Percentiles rank a stretch among this genome's conserved stretches.
These are phyloP conservation scores for Penicillium sp. DNA, from an alignment of 2,329 filamentous ascomycete species.

Conservation along the genomic window DNA sequence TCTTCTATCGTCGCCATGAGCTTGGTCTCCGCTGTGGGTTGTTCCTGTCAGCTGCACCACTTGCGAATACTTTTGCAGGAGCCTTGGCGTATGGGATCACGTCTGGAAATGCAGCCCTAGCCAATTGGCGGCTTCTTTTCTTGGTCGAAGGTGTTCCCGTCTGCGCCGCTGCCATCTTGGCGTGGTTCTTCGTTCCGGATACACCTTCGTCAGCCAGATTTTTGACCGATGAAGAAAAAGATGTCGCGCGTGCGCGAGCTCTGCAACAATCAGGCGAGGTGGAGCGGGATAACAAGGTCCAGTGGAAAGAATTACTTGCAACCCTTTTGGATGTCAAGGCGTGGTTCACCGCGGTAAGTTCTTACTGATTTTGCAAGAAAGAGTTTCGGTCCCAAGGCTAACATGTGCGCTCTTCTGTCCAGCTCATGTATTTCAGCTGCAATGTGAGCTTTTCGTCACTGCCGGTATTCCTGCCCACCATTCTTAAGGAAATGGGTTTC, in stretches of 20 bases:
- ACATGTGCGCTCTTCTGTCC: background rate
- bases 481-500: conserved; percentile 63
- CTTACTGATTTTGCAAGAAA: background rate
- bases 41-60: conserved; percentile 53
- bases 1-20: conserved; percentile 55
- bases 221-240: conserved; percentile 53
- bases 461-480: conserved; percentile 59
- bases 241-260: conserved; percentile 50
- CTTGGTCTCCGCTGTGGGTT: conserved; percentile 52
- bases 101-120: conserved; percentile 50
- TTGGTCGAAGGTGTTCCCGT: conserved; percentile 61
- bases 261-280: conserved; percentile 50
- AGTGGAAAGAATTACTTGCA: conserved; percentile 44
- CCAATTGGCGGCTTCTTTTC: conserved; percentile 61
- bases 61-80: conserved; percentile 75
- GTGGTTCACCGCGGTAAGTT: conserved; percentile 43
- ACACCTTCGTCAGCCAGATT: conserved; percentile 49
- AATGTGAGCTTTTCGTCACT: conserved; percentile 62
- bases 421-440: conserved; percentile 54
- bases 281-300: conserved; percentile 36
- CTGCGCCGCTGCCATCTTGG: conserved; percentile 48
- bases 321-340: conserved; percentile 43
- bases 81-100: conserved; percentile 62
- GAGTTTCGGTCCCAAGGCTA: background rate
- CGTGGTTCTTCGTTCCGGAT: conserved; percentile 52